Evolutionary conservation across 768 basidiomycete genomes (phyloP), one percentile per base, ranked within the genome.

Genomic region (Rhodosporidiobolus sp.): DNA sequence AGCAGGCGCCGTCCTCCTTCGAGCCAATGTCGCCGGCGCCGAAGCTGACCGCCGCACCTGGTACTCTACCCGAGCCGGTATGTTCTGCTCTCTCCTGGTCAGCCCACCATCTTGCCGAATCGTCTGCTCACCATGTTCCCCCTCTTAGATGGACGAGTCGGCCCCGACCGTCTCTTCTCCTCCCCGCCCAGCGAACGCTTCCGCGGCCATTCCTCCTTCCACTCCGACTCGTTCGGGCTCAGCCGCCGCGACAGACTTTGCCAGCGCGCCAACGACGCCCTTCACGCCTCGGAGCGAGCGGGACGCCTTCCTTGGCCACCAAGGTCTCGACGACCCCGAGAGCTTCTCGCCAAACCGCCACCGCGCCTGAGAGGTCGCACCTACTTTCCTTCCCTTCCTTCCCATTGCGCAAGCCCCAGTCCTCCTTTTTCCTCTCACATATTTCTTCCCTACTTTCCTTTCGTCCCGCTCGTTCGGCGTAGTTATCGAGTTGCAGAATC

Each of bases 61-160:
- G 69, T 11, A 70, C 48, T 7, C 57, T 70, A 1, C 69, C 69
- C 24, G 69, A 70, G 57, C 69, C 69, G 0, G 69, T 70, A 20
- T 28, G 68, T 59, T 48, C 24, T 26, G 1, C 28, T 57, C 32
- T 17, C 28, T 24, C n/a, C 28, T 10, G 19, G 3, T 11, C 12
- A 20, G 3, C 5, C 34, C 10, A 8, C 10, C 14, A 30, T 26
- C 22, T n/a, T 26, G 32, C 7, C 2, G 20, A 26, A 17, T 32
- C n/a, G 17, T 35, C 9, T 10, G 30, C 61, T 24, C 11, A 34
- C 28, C 19, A 9, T 11, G 6, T 35, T 9, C 26, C 22, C 20
- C 10, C 45, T 28, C 14, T 11, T 24, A 61, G 60, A 61, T 61
- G 60, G 60, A 61, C 60, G 60, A 61, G 11, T 32, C 60, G 20